phyloP scores from a whole-genome alignment of 2,329 filamentous ascomycete genomes.

The Ceratocystis ficicola region DNA sequence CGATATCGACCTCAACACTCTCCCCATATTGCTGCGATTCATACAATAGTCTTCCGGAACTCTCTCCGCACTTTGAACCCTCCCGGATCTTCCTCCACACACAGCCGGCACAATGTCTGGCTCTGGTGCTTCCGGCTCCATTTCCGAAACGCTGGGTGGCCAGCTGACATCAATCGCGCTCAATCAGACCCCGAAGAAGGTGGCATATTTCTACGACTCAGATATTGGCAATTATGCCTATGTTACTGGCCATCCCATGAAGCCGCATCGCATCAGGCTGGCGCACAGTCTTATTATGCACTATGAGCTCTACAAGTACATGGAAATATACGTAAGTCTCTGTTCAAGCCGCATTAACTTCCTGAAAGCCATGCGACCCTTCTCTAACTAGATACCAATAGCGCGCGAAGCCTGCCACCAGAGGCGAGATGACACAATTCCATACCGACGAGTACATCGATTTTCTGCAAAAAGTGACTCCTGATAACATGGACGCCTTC shows the following conservation, averaged over 20 bases:
- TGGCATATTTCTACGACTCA: constrained; percentile 97
- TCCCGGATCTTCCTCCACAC: not conserved
- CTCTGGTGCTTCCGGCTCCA: constrained; percentile 17
- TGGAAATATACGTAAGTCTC: constrained; percentile 79
- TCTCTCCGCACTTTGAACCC: not conserved
- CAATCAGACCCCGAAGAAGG: constrained; percentile 54
- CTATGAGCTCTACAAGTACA: constrained; percentile 89
- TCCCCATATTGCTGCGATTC: not conserved
- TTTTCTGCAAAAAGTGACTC: constrained; percentile 87
- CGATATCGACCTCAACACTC: not conserved
- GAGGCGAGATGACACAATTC: constrained; percentile 84
- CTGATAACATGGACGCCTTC: constrained; percentile 95
- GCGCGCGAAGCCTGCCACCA: constrained; percentile 75
- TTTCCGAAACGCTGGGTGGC: constrained; percentile 19
- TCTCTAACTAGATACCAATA: constrained; percentile 29
- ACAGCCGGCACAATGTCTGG: constrained; percentile 16
- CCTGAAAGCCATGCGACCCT: constrained; percentile 4
- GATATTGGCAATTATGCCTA: constrained; percentile 98
- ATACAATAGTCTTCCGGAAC: not conserved
- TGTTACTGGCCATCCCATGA: constrained; percentile 95
- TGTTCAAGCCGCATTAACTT: constrained; percentile 25
- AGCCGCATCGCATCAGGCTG: constrained; percentile 87
- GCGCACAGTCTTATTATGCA: constrained; percentile 94
- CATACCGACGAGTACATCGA: constrained; percentile 94
- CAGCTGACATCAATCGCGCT: constrained; percentile 36